These are phyloP conservation scores for Thalassiosira mediterranea DNA, from an alignment of 352 stramenopile genomes.

Conservation along the genomic window DNA sequence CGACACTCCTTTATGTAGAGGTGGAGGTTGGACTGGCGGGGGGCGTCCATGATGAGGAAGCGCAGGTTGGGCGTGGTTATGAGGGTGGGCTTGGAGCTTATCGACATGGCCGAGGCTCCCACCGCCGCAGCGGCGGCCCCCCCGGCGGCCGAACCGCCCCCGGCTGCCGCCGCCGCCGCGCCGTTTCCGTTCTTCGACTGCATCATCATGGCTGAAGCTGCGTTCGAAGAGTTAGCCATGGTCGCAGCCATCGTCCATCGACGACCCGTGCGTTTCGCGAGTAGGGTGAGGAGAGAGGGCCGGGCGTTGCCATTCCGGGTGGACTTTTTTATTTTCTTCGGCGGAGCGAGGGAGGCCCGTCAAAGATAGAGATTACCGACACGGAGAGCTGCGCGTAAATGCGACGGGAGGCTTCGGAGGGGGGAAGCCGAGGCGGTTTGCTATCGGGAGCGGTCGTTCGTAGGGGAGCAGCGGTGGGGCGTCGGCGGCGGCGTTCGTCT, in stretches of 20 bases:
- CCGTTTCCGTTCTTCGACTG: neutral
- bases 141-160: neutral
- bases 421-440: no score
- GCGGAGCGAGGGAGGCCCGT: no score
- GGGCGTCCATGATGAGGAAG: conserved; percentile 98
- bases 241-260: conserved; percentile 41
- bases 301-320: no score
- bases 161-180: neutral
- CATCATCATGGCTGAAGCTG: conserved; percentile 4
- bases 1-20: conserved; percentile 97
- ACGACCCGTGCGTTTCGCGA: conserved; percentile 28
- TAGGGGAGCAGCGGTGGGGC: no score
- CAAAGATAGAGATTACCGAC: no score
- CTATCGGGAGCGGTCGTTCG: no score
- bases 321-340: no score
- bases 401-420: no score
- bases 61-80: conserved; percentile 79
- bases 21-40: conserved; percentile 94
- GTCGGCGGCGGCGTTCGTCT: no score
- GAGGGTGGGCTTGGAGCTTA: conserved; percentile 78
- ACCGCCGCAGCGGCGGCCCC: neutral
- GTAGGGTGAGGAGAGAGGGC: neutral
- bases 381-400: no score
- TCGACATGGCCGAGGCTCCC: conserved; percentile 18
- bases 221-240: conserved; percentile 10